Conservation (phyloP, 768 basidiomycete species). For the Kwoniella botswanensis region DNA sequence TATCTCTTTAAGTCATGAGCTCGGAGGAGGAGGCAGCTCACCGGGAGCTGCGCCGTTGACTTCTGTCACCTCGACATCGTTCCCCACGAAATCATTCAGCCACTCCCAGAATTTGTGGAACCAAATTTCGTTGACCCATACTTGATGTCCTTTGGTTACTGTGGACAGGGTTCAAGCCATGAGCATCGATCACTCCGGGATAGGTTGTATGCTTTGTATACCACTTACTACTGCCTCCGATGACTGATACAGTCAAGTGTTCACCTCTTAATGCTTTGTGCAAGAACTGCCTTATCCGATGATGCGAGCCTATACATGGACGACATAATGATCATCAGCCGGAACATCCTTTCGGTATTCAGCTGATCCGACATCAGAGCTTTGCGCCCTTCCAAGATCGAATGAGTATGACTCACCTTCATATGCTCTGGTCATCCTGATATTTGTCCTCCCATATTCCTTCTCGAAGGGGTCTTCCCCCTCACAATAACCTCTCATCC, state of each 20-base stretch:
- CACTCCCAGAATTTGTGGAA: conserved; percentile 50
- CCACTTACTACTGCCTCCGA: conserved; percentile 53
- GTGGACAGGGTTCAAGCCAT: not conserved
- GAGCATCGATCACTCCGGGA: not conserved
- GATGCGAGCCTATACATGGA: conserved; percentile 36
- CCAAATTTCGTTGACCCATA: conserved; percentile 49
- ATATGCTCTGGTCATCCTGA: conserved; percentile 46
- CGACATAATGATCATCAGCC: conserved; percentile 5
- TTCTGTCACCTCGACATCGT: conserved; percentile 27
- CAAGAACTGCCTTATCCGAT: conserved; percentile 37
- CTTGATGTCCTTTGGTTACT: conserved; percentile 56
- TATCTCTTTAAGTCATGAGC: no score
- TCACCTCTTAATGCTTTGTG: conserved; percentile 49
- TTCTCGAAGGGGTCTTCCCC: conserved; percentile 37
- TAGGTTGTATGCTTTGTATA: not conserved
- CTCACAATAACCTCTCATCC: conserved; percentile 30
- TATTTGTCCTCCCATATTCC: conserved; percentile 46
- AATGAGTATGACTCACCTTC: conserved; percentile 43
- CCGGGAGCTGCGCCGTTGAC: conserved; percentile 57
- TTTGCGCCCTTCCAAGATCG: not conserved
- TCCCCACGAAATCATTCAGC: conserved; percentile 42
- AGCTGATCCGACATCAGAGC: not conserved
- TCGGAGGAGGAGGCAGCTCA: conserved; percentile 5
- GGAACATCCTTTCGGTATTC: not conserved
- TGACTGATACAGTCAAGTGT: conserved; percentile 39